Evolutionary conservation across 2,329 filamentous ascomycete genomes (phyloP), one percentile per base, ranked within the genome.

Genomic region (Orbilia blumenaviensis): DNA sequence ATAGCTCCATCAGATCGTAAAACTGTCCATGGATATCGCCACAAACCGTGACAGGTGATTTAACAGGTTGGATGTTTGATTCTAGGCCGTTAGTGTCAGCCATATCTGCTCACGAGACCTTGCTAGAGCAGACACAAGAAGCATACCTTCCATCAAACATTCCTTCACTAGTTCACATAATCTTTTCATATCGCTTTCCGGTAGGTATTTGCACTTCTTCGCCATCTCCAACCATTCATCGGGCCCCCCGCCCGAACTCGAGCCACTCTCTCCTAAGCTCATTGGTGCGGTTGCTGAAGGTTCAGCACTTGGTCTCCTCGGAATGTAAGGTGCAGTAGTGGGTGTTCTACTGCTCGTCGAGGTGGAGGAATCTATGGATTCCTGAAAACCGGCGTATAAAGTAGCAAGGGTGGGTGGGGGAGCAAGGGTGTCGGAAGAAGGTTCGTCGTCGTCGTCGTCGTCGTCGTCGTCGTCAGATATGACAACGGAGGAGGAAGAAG

Each of bases 11-110:
- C 8, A 99, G 87, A 83, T 99, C 95, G 84, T 99, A 98, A 83
- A 98, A 98, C 84, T 99, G 95, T 80, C 95, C 95, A 84, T 99
- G 95, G 78, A 99, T 98, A 82, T 99, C 95, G 82, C 95, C 95
- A 82, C 95, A 98, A 78, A 99, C 91, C 3, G 95, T 99, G 78
- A 99, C 95, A 5, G 95, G 95, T 0, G 95, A 97, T 64, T 91
- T 89, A 18, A 99, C 94, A n/a, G 95, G 95, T 83, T 98, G 95
- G 74, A 99, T 98, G 83, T 99, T 99, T 79, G 94, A 97, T 85
- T 99, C 95, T 96, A 80, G 74, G 80, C 63, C 36, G 50, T 54
- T 56, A 42, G 71, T 27, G 16, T 41, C 9, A 41, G 5, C 12
- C 0, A 16, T 6, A 36, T n/a, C n/a, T 41, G 10, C 10, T 61